These are phyloP conservation scores for Botryotinia narcissicola DNA, from an alignment of 2,329 filamentous ascomycete species.

Conservation along the genomic window DNA sequence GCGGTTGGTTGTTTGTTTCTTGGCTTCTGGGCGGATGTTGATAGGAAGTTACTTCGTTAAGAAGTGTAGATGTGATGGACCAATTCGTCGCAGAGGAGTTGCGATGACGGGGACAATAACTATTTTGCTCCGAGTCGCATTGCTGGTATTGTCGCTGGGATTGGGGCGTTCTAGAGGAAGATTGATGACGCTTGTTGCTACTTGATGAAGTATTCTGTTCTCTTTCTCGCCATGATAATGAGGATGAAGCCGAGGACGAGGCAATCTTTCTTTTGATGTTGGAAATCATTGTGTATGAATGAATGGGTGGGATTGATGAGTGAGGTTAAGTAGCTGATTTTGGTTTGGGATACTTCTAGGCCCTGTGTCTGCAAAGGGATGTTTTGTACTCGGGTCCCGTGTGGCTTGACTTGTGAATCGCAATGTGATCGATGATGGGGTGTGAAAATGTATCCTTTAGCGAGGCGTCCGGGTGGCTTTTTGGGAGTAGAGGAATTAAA, in stretches of 20 bases:
- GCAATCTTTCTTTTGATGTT: slow-evolving; percentile 6
- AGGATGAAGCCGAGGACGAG: neutral
- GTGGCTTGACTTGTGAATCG: neutral
- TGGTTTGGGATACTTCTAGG: neutral
- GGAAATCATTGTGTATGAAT: slow-evolving; percentile 5
- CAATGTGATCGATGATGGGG: neutral
- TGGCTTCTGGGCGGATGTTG: neutral
- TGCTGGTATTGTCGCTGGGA: neutral
- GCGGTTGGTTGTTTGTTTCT: neutral
- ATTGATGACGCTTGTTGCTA: neutral
- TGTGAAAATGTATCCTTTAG: slow-evolving; percentile 8
- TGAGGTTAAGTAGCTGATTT: neutral
- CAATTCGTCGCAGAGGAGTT: slow-evolving; percentile 2
- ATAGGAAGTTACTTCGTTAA: neutral
- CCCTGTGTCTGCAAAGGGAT: neutral
- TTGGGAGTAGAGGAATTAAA: neutral
- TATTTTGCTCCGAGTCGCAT: neutral
- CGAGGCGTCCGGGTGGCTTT: slow-evolving; percentile 5
- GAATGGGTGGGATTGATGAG: neutral
- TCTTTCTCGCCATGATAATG: neutral
- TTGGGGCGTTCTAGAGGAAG: neutral
- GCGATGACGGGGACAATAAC: neutral
- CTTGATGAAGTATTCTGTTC: neutral
- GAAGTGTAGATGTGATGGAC: slow-evolving; percentile 6
- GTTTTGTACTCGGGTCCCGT: neutral